Base-by-base conservation (phyloP, 139 green algal genomes). In the Chlamydomonas sp. region DNA sequence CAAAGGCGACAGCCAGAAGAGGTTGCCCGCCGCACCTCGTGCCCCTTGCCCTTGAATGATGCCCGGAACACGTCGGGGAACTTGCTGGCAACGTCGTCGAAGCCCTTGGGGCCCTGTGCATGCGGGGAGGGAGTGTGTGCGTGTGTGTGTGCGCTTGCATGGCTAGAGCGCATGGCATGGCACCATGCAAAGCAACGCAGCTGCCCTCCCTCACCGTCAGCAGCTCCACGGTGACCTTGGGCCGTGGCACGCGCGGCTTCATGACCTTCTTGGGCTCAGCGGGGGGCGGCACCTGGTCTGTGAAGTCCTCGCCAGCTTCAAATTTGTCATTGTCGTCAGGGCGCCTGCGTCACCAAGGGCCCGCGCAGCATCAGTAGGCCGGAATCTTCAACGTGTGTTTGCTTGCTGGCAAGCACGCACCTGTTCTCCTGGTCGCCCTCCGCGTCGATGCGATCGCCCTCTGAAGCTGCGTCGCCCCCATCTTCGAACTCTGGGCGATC, bases 151-250 rank as follows among this genome's bases (percentile, higher is more conserved):
- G 16, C 16, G n/a, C n/a, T n/a, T n/a, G n/a, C n/a, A n/a, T n/a
- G n/a, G n/a, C 22, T 64, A 64, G 16, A 64, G 26, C 30, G 34
- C 24, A 22, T 64, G 13, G 13, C 43, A 54, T 54, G 43, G 13
- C 43, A 54, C 13, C 43, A 13, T 54, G 68, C 70, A 43, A 48
- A 72, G 72, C n/a, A 75, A 13, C 73, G 68, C 10, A 67, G 48
- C 6, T 68, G 33, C 4, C 16, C 13, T 54, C 43, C 43, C 43
- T 16, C 34, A 64, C 54, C 54, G 30, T 26, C 30, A 64, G 54
- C 24, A 64, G 54, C 54, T 64, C 54, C 34, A 64, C 8, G 34
- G 54, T 64, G 54, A 64, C 24, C 54, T 64, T 64, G 54, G 54
- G 54, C 34, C 26, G 22, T 36, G 54, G 54, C 22, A 33, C 54